Evolutionary conservation across 2,329 filamentous ascomycete genomes (phyloP).

Genomic region (Septoria petroselini): DNA sequence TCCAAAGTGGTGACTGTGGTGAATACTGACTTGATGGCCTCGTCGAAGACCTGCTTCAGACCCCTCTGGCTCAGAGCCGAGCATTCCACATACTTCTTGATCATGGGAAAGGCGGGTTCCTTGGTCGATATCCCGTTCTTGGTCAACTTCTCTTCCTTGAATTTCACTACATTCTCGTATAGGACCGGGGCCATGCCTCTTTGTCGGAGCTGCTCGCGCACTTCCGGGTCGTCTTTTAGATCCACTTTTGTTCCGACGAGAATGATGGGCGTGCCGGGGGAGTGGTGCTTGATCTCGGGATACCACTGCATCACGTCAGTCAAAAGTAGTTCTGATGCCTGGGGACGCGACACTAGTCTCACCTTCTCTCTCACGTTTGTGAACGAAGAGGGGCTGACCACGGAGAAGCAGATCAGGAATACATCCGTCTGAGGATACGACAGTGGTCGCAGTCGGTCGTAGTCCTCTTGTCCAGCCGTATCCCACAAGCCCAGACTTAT

Average conservation of each 20-base stretch:
- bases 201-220: conserved; percentile 74
- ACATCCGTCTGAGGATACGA: conserved; percentile 99
- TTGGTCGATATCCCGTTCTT: no score
- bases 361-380: conserved; percentile 99
- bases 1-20: background rate
- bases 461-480: conserved; percentile 98
- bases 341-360: no score
- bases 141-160: conserved; percentile 66
- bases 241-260: conserved; percentile 96
- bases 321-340: no score
- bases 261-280: conserved; percentile 92
- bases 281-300: conserved; percentile 95
- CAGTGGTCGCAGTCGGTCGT: conserved; percentile 88
- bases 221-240: conserved; percentile 81
- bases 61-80: conserved; percentile 95
- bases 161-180: conserved; percentile 84
- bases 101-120: conserved; percentile 39
- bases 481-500: conserved; percentile 97
- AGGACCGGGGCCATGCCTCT: conserved; percentile 97
- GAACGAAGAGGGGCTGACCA: conserved; percentile 94
- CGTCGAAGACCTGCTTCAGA: conserved; percentile 97
- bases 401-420: conserved; percentile 97
- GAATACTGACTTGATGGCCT: conserved; percentile 81
- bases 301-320: conserved; percentile 87
- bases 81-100: conserved; percentile 96